These are phyloP conservation scores for Penicillium herquei DNA, from an alignment of 495 filamentous ascomycete genomes.

Conservation along the genomic window DNA sequence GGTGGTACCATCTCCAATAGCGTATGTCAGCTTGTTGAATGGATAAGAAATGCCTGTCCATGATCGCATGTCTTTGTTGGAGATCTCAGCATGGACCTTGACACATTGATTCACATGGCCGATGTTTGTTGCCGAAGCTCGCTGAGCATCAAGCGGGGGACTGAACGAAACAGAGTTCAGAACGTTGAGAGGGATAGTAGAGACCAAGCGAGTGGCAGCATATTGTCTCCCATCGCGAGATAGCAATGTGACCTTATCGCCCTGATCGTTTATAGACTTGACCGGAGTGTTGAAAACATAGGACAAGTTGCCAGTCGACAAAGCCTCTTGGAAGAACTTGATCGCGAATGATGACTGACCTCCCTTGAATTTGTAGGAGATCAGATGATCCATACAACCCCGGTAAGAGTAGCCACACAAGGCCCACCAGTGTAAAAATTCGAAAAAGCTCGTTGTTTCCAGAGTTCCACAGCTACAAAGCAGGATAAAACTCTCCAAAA, in stretches of 20 bases:
- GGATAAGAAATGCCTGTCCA: conserved; percentile 26
- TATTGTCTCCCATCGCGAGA: conserved; percentile 15
- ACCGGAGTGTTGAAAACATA: conserved; percentile 27
- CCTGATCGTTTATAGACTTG: conserved; percentile 15
- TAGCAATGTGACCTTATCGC: conserved; percentile 10
- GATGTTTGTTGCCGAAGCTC: conserved; percentile 15
- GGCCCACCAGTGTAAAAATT: conserved; percentile 26
- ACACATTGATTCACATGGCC: conserved; percentile 30
- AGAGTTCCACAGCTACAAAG: conserved; percentile 21
- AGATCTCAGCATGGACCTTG: conserved; percentile 31
- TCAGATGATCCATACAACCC: conserved; percentile 15
- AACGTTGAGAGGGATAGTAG: conserved; percentile 32
- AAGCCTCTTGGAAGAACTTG: conserved; percentile 25
- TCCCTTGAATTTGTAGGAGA: conserved; percentile 24
- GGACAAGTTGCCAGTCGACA: conserved; percentile 13
- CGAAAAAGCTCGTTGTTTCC: conserved; percentile 24
- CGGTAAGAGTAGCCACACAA: conserved; percentile 18
- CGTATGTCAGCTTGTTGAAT: conserved; percentile 21
- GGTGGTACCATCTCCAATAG: conserved; percentile 20
- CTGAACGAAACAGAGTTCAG: conserved; percentile 22
- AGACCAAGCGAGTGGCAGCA: conserved; percentile 17
- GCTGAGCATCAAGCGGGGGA: conserved; percentile 20
- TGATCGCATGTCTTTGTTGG: conserved; percentile 21
- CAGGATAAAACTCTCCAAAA: conserved; percentile 19
- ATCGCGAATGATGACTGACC: conserved; percentile 30